phyloP scores from a whole-genome alignment of 306 rosid genomes.

The Canavalia gladiata region DNA sequence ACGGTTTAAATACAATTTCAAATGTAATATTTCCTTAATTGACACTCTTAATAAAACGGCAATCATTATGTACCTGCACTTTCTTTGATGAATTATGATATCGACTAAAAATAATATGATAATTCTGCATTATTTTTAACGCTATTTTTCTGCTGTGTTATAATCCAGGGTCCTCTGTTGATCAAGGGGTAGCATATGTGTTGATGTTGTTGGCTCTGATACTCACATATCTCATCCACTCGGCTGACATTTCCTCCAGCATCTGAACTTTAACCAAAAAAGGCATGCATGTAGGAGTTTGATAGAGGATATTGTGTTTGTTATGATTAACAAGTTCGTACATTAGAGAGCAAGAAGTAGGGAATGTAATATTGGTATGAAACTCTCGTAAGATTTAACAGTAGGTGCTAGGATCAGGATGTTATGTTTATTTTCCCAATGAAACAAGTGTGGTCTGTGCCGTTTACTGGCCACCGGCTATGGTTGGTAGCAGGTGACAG shows the following conservation, averaged over 20 bases:
- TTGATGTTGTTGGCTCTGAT: slow-evolving; percentile 69
- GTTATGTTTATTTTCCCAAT: slow-evolving; percentile 14
- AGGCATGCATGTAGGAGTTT: background rate
- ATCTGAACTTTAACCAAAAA: slow-evolving; percentile 39
- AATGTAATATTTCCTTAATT: background rate
- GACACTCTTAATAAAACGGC: background rate
- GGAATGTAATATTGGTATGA: slow-evolving; percentile 2
- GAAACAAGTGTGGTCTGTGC: background rate
- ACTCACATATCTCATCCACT: slow-evolving; percentile 73
- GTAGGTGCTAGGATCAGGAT: background rate
- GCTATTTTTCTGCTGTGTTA: background rate
- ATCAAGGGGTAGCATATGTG: slow-evolving; percentile 76
- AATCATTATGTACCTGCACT: background rate
- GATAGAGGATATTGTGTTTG: background rate
- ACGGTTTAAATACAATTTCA: background rate
- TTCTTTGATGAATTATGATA: background rate
- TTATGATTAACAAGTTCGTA: slow-evolving; percentile 14
- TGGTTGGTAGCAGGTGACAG: slow-evolving; percentile 21
- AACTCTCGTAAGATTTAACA: slow-evolving; percentile 22
- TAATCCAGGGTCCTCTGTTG: slow-evolving; percentile 65
- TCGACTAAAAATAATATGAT: background rate
- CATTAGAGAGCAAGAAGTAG: background rate
- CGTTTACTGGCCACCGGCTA: background rate
- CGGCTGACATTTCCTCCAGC: slow-evolving; percentile 55
- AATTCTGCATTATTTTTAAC: background rate